A percentile compares a stretch with the other conserved stretches of the same genome.
Evolutionary conservation across 345 rosid species (phyloP).

Genomic region (Gossypium bickii): DNA sequence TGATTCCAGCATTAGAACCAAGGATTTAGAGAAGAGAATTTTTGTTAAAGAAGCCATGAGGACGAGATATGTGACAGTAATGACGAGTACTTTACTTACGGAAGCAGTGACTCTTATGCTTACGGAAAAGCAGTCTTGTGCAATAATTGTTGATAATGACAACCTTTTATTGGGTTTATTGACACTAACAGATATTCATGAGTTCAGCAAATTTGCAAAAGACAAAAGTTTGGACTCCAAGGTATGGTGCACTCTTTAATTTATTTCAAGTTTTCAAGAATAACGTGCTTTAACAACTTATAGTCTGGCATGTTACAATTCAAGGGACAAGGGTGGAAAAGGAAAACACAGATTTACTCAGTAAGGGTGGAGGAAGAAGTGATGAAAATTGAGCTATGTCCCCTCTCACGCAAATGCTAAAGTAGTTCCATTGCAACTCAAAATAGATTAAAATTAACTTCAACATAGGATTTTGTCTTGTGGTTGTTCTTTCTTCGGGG

Average conservation of each 20-base stretch:
- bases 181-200: constrained; percentile 61
- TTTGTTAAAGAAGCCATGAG: constrained; percentile 88
- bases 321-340: neutral
- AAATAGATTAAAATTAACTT: neutral
- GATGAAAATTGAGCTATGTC: neutral
- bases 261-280: neutral
- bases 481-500: neutral
- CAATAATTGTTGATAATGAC: constrained; percentile 62
- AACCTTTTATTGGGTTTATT: constrained; percentile 60
- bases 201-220: constrained; percentile 44
- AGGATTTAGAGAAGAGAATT: constrained; percentile 41
- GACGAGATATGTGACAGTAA: constrained; percentile 66
- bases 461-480: neutral
- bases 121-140: constrained; percentile 83
- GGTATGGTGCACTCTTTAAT: constrained; percentile 36
- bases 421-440: neutral
- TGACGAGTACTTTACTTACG: constrained; percentile 54
- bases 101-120: constrained; percentile 85
- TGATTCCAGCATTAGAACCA: constrained; percentile 35
- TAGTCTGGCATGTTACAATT: neutral
- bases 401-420: neutral
- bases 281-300: neutral
- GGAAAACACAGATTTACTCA: neutral
- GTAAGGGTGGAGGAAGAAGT: neutral
- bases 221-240: constrained; percentile 35